Base-by-base conservation (phyloP, 805 yeast genomes). In the Zygoascus biomembranicola region DNA sequence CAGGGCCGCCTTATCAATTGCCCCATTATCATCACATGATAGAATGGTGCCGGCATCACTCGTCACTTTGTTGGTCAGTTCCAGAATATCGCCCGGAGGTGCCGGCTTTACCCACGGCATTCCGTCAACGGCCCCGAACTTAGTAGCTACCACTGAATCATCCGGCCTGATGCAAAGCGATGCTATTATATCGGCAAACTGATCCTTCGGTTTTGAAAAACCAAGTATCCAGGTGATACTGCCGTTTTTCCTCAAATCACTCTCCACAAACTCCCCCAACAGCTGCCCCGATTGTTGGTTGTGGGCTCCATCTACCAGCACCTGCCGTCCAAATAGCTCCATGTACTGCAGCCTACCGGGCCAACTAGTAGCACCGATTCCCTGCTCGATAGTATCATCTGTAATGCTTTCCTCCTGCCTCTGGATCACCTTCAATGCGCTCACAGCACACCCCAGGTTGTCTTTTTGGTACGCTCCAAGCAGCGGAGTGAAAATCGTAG, bases 51-150 rank as follows among this genome's bases (percentile, higher is more conserved):
- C 39, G 5, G 3, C 16, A n/a, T 35, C 39, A 5, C 63, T 65
- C 5, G 57, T 32, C 11, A 53, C 32, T 55, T 39, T n/a, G 48
- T 50, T 28, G 46, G 60, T 59, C 52, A 56, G 55, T 49, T 51
- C 8, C 14, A 52, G 49, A 37, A 84, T 62, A 16, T 66, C 69
- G 1, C 54, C 60, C 0, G 72, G 62, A 3, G 64, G 61, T 57
- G 73, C 74, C 1, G 90, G 70, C 43, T 73, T 62, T 5, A 94
- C 81, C 98, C 98, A 94, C 0, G 98, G 97, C 99, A 94, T 94
- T 0, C 88, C 85, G 13, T 84, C 90, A 0, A 95, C 92, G 1
- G 70, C 61, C 1, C 82, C 77, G 65, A 90, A 94, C 32, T 72
- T 64, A 0, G 92, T 81, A 0, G 84, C 76, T 1, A 84, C 69